Evolutionary conservation across 306 rosid genomes (phyloP), one percentile per base, ranked within the genome.

Genomic region (Prunus mira): DNA sequence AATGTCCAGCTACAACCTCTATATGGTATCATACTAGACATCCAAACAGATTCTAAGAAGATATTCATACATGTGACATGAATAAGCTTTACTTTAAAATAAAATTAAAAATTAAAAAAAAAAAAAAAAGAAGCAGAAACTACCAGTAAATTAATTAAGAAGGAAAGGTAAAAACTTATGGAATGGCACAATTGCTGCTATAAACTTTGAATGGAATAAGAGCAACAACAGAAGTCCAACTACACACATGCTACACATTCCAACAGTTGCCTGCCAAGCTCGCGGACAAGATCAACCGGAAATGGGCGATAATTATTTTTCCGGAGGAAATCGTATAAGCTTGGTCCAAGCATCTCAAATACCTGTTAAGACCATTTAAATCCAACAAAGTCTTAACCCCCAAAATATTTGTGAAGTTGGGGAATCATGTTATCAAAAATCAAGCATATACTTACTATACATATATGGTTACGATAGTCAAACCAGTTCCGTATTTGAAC

Each of bases 291-390:
- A 87, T 92, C 97, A 87, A 90, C 91, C 74, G 97, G 93, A 89
- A 92, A 92, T 85, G 97, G 77, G 75, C 96, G 91, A 85, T 92
- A 92, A 89, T 84, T 92, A 91, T 92, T 92, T 92, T 92, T 92
- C 90, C 91, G 91, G 76, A 92, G 96, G 88, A 92, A 90, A 92
- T 92, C 96, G 79, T 92, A 92, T 88, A 92, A 87, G 88, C 97
- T 92, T 81, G 97, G 91, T 78, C 97, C 97, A 92, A 92, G 97
- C 92, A 89, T 92, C 97, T 92, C 97, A 92, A 92, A 92, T 64
- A 92, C 97, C 97, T 92, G 96, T 90, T 85, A 57, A 87, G 87
- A 88, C 86, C 91, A 90, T 90, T 90, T 87, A 65, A 83, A 90
- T 89, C 82, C 89, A 92, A 79, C 76, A 67, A 67, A 18, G 50